Evolutionary conservation across 768 basidiomycete species (phyloP).

Genomic region (Mycena haematopus): DNA sequence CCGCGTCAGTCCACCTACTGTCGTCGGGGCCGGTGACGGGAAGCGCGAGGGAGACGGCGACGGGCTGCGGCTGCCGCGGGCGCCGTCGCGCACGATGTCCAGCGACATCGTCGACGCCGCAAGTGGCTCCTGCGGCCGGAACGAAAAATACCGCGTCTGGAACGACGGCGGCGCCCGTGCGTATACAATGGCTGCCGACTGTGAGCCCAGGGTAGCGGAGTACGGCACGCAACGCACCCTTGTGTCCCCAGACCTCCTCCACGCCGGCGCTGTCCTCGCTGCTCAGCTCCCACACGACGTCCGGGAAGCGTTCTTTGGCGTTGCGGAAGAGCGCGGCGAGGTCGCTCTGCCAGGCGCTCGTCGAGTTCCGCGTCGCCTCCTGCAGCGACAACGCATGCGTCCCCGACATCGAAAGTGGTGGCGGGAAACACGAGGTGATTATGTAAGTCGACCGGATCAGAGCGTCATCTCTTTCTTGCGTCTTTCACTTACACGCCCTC

Average conservation of each 20-base stretch:
- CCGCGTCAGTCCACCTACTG: conserved; percentile 57
- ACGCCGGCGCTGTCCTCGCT: conserved; percentile 46
- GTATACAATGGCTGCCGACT: conserved; percentile 81
- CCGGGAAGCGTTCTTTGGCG: conserved; percentile 93
- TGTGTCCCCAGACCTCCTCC: conserved; percentile 90
- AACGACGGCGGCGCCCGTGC: conserved; percentile 93
- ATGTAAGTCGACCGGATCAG: no score
- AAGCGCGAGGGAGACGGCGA: conserved; percentile 30
- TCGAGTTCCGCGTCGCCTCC: conserved; percentile 73
- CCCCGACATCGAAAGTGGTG: conserved; percentile 4
- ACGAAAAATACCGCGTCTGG: conserved; percentile 87
- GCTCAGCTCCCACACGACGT: conserved; percentile 89
- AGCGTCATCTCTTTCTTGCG: no score
- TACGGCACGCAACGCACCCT: no score
- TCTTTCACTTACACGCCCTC: no score
- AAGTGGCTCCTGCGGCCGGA: conserved; percentile 65
- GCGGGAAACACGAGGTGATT: background rate
- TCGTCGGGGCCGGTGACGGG: conserved; percentile 53
- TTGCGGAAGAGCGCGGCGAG: conserved; percentile 76
- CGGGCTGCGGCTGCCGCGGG: no score
- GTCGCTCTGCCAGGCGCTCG: conserved; percentile 80
- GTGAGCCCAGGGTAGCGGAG: no score
- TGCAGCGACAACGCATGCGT: conserved; percentile 32
- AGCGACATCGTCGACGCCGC: conserved; percentile 70
- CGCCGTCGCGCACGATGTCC: conserved; percentile 48